Evolutionary conservation across 257 asterid species (phyloP).

Genomic region (Misopates orontium): DNA sequence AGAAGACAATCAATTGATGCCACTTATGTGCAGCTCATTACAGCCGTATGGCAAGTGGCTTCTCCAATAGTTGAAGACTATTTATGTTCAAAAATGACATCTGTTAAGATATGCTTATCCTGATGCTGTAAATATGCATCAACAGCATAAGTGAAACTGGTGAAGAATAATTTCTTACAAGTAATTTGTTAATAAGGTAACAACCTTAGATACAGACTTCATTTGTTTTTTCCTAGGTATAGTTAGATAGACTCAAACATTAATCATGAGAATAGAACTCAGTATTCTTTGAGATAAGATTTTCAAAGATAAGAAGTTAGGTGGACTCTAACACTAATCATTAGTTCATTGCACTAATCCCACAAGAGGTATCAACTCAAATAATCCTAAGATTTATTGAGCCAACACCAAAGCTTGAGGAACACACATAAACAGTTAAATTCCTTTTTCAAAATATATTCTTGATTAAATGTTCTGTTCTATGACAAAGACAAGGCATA

Average conservation of each 20-base stretch:
- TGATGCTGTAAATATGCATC: neutral
- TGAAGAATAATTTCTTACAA: neutral
- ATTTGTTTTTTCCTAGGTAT: too few relatives aligned
- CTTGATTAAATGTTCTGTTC: conserved; percentile 8
- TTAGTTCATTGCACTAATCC: too few relatives aligned
- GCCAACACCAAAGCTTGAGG: neutral
- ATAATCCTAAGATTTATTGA: neutral
- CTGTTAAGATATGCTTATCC: neutral
- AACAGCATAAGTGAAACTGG: neutral
- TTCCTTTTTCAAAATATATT: neutral
- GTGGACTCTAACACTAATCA: too few relatives aligned
- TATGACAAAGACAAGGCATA: neutral
- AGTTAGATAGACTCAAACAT: too few relatives aligned
- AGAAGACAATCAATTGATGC: neutral
- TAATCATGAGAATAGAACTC: neutral
- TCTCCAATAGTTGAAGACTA: neutral
- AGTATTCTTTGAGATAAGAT: neutral
- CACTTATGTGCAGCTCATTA: neutral
- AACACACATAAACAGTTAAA: neutral
- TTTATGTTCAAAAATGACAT: neutral
- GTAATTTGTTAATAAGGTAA: neutral
- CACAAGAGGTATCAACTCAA: too few relatives aligned
- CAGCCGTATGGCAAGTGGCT: neutral
- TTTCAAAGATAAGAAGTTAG: neutral
- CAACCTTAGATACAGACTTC: neutral